These are phyloP conservation scores for Plasmodium inui DNA, from an alignment of 169 alveolate species.

Conservation along the genomic window DNA sequence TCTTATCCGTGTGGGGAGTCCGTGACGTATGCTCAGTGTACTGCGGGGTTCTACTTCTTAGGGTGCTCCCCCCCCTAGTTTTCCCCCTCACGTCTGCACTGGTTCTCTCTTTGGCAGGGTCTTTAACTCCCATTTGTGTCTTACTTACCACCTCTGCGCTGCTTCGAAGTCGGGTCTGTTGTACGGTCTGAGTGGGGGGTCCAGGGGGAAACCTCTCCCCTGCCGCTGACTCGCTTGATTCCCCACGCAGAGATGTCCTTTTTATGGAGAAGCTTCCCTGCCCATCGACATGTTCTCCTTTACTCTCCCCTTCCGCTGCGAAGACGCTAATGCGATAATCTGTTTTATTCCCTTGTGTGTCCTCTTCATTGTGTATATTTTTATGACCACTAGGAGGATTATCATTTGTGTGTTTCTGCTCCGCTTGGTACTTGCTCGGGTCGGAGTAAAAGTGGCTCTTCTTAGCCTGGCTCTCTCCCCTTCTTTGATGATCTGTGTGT, in stretches of 20 bases:
- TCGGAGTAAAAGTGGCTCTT: not conserved
- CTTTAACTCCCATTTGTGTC: not conserved
- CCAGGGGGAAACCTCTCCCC: not conserved
- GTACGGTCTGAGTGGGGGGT: not conserved
- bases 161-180: not conserved
- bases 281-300: not conserved
- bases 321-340: not conserved
- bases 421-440: not conserved
- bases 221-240: not conserved
- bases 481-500: not conserved
- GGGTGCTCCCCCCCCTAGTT: not conserved
- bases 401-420: not conserved
- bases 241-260: not conserved
- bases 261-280: not conserved
- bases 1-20: not conserved
- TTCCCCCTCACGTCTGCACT: not conserved
- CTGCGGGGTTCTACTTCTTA: not conserved
- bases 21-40: not conserved
- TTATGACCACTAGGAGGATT: not conserved
- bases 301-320: not conserved
- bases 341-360: not conserved
- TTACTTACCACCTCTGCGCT: not conserved
- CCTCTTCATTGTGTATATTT: not conserved
- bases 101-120: not conserved
- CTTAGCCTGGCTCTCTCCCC: not conserved